Conservation (phyloP, 495 filamentous ascomycete species). For the Letharia columbiana region DNA sequence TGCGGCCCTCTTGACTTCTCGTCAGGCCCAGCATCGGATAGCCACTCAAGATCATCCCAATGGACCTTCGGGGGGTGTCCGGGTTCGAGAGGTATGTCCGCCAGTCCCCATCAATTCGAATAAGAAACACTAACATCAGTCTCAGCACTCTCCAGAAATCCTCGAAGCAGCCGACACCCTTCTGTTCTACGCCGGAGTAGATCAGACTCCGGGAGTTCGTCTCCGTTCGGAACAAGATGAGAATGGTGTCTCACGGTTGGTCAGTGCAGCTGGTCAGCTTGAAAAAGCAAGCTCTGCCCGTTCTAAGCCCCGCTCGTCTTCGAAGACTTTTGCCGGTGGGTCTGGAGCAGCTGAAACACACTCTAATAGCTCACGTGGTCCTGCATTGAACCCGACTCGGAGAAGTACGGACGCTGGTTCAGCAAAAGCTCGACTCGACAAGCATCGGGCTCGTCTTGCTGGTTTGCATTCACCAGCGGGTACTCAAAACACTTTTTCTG, state of each 20-base stretch:
- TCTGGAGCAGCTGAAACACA: neutral
- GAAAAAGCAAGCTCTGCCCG: neutral
- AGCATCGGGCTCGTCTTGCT: neutral
- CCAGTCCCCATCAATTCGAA: neutral
- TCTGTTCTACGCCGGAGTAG: neutral
- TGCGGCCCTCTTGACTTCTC: neutral
- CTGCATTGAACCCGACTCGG: neutral
- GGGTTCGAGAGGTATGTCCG: neutral
- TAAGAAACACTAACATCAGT: neutral
- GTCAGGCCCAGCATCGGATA: neutral
- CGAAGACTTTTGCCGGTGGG: neutral
- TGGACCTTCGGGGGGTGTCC: neutral
- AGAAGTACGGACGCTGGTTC: neutral
- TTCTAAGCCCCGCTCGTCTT: neutral
- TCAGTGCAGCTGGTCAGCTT: neutral
- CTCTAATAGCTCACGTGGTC: neutral
- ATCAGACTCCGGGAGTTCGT: neutral
- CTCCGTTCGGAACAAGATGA: neutral
- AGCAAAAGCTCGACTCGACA: neutral
- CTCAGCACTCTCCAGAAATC: neutral
- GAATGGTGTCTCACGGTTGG: neutral
- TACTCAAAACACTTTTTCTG: neutral
- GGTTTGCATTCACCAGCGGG: neutral
- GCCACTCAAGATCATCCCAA: neutral
- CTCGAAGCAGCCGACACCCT: neutral